Base-by-base conservation (phyloP, 2,329 filamentous ascomycete species). In the Stemphylium beticola region DNA sequence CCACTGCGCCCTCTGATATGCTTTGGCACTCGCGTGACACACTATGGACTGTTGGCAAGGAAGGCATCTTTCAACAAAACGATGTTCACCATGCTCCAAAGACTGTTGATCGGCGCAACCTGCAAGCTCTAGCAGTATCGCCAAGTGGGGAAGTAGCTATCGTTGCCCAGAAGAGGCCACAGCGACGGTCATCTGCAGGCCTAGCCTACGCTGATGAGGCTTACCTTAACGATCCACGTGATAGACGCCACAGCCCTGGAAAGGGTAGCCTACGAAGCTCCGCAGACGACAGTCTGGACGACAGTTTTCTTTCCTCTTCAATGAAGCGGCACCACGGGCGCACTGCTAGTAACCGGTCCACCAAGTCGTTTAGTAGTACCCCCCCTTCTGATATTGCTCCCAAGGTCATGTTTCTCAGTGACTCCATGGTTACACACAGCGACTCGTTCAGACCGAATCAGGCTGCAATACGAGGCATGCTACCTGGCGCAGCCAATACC, bases 1-100 rank as follows among this genome's bases (percentile, higher is more conserved):
- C 79, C 42, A 79, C 78, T 4, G 79, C 82, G 14, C 80, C 85
- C 17, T 81, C 83, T 20, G 86, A 87, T 62, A 75, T 88, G 69
- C 77, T 88, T 14, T 88, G 86, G 81, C 84, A 84, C 63, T 86
- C 85, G 45, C 83, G 85, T 70, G 84, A 87, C 67, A 75, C 85
- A 6, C 75, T 88, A 33, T 88, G 86, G 86, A 86, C 84, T 11
- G 85, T 87, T 37, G 85, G 84, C 6, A 79, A 82, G 41, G 81
- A 85, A 55, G 86, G 86, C 12, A 78, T 81, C 9, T 87, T 88
- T 59, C 81, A 84, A 15, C 86, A 88, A 67, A 84, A 82, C 29
- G 86, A 88, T 63, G 78, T 87, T 31, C 82, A 85, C 53, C 84
- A 83, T 73, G 79, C 82, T 6, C 78, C 83, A 8, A 85, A 85